phyloP scores from a whole-genome alignment of 2,329 filamentous ascomycete species.

The Exophiala sideris region DNA sequence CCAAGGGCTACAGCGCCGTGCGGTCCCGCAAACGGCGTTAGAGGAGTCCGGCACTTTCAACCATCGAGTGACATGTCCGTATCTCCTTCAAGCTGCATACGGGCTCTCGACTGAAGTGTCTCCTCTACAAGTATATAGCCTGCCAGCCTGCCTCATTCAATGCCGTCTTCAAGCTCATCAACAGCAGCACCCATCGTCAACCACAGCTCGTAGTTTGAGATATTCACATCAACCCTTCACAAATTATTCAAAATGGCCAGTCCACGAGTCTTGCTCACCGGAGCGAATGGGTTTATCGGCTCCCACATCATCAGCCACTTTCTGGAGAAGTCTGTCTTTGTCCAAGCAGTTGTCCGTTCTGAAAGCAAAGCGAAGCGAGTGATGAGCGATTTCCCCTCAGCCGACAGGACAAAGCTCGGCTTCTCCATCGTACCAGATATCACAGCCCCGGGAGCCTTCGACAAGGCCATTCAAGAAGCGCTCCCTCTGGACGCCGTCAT shows the following conservation, averaged over 20 bases:
- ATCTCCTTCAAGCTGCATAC: too few relatives aligned
- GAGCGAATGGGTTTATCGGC: constrained; percentile 12
- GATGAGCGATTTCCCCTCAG: constrained; percentile 1
- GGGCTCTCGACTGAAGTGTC: too few relatives aligned
- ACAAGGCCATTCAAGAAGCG: constrained; percentile 39
- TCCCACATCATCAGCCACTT: constrained; percentile 7
- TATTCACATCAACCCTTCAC: too few relatives aligned
- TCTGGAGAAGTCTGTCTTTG: constrained; percentile 4
- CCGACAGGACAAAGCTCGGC: not conserved
- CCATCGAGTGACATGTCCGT: too few relatives aligned
- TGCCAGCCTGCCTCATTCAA: too few relatives aligned
- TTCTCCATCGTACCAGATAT: constrained; percentile 33
- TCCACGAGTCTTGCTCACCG: constrained; percentile 6
- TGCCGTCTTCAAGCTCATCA: too few relatives aligned
- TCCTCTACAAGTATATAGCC: too few relatives aligned
- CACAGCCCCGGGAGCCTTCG: constrained; percentile 36
- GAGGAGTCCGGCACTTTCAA: too few relatives aligned
- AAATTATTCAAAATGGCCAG: too few relatives aligned
- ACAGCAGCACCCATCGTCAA: not conserved
- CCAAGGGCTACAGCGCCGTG: too few relatives aligned
- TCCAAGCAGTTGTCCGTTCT: constrained; percentile 1
- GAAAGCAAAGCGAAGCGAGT: too few relatives aligned
- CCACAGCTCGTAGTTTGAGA: not conserved
- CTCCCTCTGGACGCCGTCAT: constrained; percentile 33
- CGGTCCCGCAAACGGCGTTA: too few relatives aligned